Base-by-base conservation (phyloP, 1,139 yeast genomes). In the Hanseniaspora sp. region DNA sequence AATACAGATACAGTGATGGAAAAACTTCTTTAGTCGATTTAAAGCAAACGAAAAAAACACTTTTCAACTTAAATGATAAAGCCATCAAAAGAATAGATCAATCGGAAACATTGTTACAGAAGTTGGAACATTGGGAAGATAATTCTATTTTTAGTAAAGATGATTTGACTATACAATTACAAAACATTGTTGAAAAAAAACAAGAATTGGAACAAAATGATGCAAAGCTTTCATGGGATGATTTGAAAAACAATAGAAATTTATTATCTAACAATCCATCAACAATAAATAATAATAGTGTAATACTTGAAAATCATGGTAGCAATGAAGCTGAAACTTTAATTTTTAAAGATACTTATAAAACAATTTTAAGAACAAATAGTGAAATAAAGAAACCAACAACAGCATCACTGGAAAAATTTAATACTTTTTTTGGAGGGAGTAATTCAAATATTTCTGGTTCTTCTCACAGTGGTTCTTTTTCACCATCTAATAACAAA, bases 41-140 rank as follows among this genome's bases (percentile, higher is more conserved):
- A 38, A 56, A 58, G 13, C 53, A 58, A 29, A 48, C 61, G 9
- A 46, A 55, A 18, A 56, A 58, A 38, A 61, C 62, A 3, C 58
- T 59, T 39, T 48, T 59, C 45, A 55, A 53, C 1, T 48, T 60
- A 34, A 59, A 56, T 48, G 35, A 59, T 23, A 54, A 49, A 7
- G 43, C 53, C 15, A 58, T 57, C 15, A 62, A 60, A 12, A 42
- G 56, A 4, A 56, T 57, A 5, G 59, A 60, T 18, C 62, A 58
- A 15, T 57, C 60, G n/a, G 52, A 48, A 1, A 48, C 40, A 7
- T 37, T 60, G 52, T 60, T 61, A 37, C 55, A 55, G 12, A 58
- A 57, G 39, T 47, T 61, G 15, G 31, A 48, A n/a, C 53, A 48
- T 23, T 54, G 53, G 47, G 23, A 28, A 6, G 56, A 45, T 33